Conservation (phyloP, 2,329 filamentous ascomycete species). For the Aspergillus sp. region DNA sequence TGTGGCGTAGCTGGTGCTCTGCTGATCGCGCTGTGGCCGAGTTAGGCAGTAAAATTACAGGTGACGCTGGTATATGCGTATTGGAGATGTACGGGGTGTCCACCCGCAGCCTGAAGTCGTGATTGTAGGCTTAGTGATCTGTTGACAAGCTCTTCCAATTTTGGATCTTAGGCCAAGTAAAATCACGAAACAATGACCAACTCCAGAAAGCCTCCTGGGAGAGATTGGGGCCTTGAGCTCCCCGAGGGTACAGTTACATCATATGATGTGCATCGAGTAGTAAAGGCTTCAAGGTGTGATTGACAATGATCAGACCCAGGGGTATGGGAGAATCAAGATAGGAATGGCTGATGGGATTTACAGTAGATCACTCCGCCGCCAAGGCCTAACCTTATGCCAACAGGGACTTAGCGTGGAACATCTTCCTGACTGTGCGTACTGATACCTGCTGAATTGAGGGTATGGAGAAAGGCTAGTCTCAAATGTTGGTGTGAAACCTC, state of each 20-base stretch:
- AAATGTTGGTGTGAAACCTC: slow-evolving; percentile 5
- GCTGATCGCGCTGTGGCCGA: neutral
- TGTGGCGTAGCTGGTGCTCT: slow-evolving; percentile 4
- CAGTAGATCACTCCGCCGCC: slow-evolving; percentile 17
- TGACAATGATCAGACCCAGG: slow-evolving; percentile 18
- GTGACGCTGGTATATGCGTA: neutral
- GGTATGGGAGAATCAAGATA: slow-evolving; percentile 12
- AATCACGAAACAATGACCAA: neutral
- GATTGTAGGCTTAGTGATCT: neutral
- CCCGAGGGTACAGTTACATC: neutral
- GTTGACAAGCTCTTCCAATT: neutral
- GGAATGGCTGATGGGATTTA: slow-evolving; percentile 1
- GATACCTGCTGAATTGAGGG: slow-evolving; percentile 7
- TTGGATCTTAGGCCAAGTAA: neutral
- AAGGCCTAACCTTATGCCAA: slow-evolving; percentile 20
- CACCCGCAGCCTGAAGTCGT: neutral
- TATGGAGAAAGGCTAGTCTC: neutral
- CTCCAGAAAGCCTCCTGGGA: neutral
- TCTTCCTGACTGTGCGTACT: neutral
- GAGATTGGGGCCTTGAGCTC: neutral
- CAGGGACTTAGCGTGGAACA: slow-evolving; percentile 10
- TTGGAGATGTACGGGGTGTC: neutral
- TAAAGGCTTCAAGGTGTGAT: slow-evolving; percentile 1
- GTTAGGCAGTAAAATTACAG: slow-evolving; percentile 9
- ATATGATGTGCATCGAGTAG: neutral